phyloP scores from a whole-genome alignment of 2,329 filamentous ascomycete genomes.

The Pseudonectria foliicola region DNA sequence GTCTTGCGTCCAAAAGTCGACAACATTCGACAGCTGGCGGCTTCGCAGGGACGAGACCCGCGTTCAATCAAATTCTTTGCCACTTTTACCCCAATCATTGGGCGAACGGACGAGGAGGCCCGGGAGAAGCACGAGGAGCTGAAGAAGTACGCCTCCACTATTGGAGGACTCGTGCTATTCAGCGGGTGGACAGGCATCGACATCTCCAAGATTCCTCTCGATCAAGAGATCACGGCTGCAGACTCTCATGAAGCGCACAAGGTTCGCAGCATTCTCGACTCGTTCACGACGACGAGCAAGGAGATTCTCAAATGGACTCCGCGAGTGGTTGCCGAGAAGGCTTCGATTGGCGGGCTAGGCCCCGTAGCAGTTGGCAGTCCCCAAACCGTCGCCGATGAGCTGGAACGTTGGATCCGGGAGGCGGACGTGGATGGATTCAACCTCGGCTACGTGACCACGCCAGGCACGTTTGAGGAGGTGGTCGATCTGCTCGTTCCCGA shows the following conservation, averaged over 20 bases:
- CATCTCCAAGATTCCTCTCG: slow-evolving; percentile 47
- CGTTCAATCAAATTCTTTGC: slow-evolving; percentile 49
- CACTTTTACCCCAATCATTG: slow-evolving; percentile 43
- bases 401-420: slow-evolving; percentile 37
- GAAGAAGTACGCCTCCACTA: slow-evolving; percentile 43
- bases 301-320: slow-evolving; percentile 37
- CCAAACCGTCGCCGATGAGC: slow-evolving; percentile 35
- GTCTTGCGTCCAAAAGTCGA: slow-evolving; percentile 43
- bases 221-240: slow-evolving; percentile 48
- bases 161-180: slow-evolving; percentile 49
- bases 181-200: slow-evolving; percentile 56
- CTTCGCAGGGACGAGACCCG: slow-evolving; percentile 46
- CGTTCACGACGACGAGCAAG: slow-evolving; percentile 41
- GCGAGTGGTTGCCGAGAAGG: slow-evolving; percentile 33
- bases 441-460: slow-evolving; percentile 35
- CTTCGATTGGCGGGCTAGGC: slow-evolving; percentile 34
- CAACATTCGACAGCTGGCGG: slow-evolving; percentile 45
- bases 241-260: slow-evolving; percentile 48
- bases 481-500: slow-evolving; percentile 26
- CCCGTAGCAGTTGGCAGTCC: slow-evolving; percentile 31
- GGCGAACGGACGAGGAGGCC: slow-evolving; percentile 45
- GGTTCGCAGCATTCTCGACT: slow-evolving; percentile 41
- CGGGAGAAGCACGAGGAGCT: slow-evolving; percentile 42
- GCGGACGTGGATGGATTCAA: slow-evolving; percentile 37
- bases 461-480: slow-evolving; percentile 28